Conservation (phyloP, 179 eudicot species). For the Heliamphora pulchella region DNA sequence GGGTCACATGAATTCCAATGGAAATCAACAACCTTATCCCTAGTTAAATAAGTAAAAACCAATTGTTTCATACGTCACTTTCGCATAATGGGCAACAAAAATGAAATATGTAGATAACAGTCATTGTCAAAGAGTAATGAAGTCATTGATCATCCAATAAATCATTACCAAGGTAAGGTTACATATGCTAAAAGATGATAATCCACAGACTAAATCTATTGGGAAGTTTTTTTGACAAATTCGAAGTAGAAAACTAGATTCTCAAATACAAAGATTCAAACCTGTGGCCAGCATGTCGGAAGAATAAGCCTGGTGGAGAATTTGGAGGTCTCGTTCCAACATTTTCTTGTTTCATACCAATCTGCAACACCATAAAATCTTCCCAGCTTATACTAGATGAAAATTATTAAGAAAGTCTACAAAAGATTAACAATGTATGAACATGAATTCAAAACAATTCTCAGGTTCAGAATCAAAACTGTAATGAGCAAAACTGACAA, state of each 20-base stretch:
- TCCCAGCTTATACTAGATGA: not conserved
- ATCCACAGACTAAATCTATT: not conserved
- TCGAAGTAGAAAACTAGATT: not conserved
- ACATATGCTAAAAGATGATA: not conserved
- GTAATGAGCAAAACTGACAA: not conserved
- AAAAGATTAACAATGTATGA: not conserved
- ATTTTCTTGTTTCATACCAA: constrained; percentile 24
- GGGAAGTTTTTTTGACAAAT: not conserved
- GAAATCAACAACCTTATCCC: constrained; percentile 95
- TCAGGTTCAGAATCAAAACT: not conserved
- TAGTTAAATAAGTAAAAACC: constrained; percentile 20
- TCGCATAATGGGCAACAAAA: not conserved
- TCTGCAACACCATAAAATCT: constrained; percentile 18
- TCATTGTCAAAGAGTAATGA: not conserved
- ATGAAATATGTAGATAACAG: not conserved
- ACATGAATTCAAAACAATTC: not conserved
- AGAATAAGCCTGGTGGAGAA: constrained; percentile 40
- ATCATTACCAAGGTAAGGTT: not conserved
- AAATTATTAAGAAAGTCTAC: not conserved
- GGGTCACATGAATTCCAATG: constrained; percentile 85
- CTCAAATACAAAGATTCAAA: constrained; percentile 9
- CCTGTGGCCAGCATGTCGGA: constrained; percentile 53
- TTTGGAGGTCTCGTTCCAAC: constrained; percentile 9
- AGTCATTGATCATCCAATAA: constrained; percentile 6
- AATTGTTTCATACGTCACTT: not conserved